A percentile compares a stretch with the other conserved stretches of the same genome.
Conservation (phyloP, 805 yeast genomes). For the Wickerhamiella slavikovae region DNA sequence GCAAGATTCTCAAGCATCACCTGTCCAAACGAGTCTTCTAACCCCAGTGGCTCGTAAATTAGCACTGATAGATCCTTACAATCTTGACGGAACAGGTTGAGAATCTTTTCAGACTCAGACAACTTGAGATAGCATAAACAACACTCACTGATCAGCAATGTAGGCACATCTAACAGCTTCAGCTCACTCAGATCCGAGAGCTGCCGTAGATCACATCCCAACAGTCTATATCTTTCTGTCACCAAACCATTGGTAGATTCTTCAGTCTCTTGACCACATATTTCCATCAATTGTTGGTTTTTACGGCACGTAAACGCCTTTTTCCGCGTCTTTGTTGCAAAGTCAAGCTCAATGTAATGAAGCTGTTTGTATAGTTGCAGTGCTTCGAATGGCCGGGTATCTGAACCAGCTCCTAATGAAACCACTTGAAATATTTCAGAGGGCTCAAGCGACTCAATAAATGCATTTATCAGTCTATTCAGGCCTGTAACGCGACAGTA, state of each 20-base stretch:
- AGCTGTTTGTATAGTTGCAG: conserved; percentile 19
- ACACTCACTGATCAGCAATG: conserved; percentile 52
- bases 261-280: conserved; percentile 9
- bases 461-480: conserved; percentile 22
- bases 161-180: conserved; percentile 26
- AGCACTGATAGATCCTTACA: conserved; percentile 19
- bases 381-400: conserved; percentile 40
- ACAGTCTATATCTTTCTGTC: conserved; percentile 26
- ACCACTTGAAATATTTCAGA: conserved; percentile 25
- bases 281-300: conserved; percentile 14
- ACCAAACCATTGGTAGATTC: conserved; percentile 7
- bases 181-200: conserved; percentile 13
- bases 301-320: conserved; percentile 30
- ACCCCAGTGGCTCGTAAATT: conserved; percentile 52
- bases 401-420: conserved; percentile 69
- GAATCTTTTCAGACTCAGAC: conserved; percentile 24
- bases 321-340: conserved; percentile 29
- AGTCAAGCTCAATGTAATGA: conserved; percentile 42
- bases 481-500: conserved; percentile 29
- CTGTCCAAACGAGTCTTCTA: conserved; percentile 39
- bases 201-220: conserved; percentile 34
- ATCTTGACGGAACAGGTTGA: conserved; percentile 23
- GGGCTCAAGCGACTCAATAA: conserved; percentile 14
- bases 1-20: conserved; percentile 47
- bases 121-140: conserved; percentile 51